phyloP scores from a whole-genome alignment of 2,329 filamentous ascomycete genomes.

The Calonectria montana region DNA sequence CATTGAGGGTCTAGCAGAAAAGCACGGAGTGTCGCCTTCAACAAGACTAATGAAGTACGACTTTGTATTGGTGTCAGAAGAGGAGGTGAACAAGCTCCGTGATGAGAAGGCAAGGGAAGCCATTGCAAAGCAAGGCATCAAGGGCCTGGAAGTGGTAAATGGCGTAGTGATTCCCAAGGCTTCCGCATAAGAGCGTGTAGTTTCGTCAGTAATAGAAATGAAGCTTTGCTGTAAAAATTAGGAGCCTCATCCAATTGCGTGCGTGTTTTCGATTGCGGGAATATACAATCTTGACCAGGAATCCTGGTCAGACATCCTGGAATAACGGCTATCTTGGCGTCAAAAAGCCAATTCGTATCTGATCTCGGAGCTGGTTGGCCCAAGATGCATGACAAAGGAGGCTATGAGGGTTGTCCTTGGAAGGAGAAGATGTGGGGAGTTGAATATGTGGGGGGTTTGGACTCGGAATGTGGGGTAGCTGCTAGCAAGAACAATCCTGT shows the following conservation, averaged over 20 bases:
- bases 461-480: not conserved
- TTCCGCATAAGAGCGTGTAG: not conserved
- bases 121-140: constrained; percentile 22
- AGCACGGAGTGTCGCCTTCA: constrained; percentile 10
- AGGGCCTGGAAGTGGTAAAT: constrained; percentile 16
- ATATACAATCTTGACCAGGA: too few relatives aligned
- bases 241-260: too few relatives aligned
- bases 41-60: constrained; percentile 20
- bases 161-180: constrained; percentile 9
- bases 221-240: not conserved
- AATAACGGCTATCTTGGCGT: not conserved
- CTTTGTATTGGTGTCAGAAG: constrained; percentile 24
- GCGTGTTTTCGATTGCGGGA: too few relatives aligned
- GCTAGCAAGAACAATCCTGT: not conserved
- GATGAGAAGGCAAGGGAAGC: constrained; percentile 26
- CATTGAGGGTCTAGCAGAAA: constrained; percentile 13
- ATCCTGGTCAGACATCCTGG: not conserved
- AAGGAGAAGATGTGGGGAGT: not conserved
- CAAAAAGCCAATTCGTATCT: not conserved
- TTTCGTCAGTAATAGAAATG: not conserved
- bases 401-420: not conserved
- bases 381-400: not conserved
- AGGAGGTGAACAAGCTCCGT: constrained; percentile 19
- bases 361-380: too few relatives aligned
- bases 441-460: not conserved